Base-by-base conservation (phyloP, 2,329 filamentous ascomycete species). In the Colletotrichum cereale region DNA sequence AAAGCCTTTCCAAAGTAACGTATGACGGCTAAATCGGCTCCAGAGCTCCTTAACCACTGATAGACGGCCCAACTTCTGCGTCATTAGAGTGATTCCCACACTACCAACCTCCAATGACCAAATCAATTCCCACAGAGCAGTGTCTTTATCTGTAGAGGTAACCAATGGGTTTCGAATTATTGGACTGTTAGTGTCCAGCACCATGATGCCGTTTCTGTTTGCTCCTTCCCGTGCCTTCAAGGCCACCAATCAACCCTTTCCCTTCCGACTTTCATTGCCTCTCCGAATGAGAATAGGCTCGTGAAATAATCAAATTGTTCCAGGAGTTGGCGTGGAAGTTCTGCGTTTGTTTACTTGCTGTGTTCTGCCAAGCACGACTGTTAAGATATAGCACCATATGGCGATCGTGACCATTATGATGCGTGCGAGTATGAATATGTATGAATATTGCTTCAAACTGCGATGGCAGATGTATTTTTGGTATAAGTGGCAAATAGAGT, bases 251-350 rank as follows among this genome's bases (percentile, higher is more conserved):
- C 16, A 8, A 6, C 6, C 18, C 16, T 2, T 84, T 82, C 0
- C 81, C 82, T 61, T 84, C 83, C 6, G 60, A 65, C 0, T 78
- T 8, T 78, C 77, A 0, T 79, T 77, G 0, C 74, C 74, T 31
- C 79, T 74, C 0, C 83, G 82, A 5, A 85, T 79, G 56, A 85
- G 85, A 0, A 82, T 78, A 0, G 83, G 83, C 53, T 85, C 84
- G 71, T 85, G 82, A 21, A 83, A 79, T 2, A 80, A 77, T 42
- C 7, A 2, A 76, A 78, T 3, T 79, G 80, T 14, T 40, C 38
- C 5, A 71, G 42, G 21, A 21, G 18, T 21, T 61, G 1, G 65
- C 48, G 79, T 78, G 0, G 78, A 81, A 34, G 79, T 79, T 75
- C 77, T 82, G 44, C 4, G 60, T 67, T 52, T 67, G 38, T 2